These are phyloP conservation scores for Amphicarpaea edgeworthii DNA, from an alignment of 306 rosid species.

Conservation along the genomic window DNA sequence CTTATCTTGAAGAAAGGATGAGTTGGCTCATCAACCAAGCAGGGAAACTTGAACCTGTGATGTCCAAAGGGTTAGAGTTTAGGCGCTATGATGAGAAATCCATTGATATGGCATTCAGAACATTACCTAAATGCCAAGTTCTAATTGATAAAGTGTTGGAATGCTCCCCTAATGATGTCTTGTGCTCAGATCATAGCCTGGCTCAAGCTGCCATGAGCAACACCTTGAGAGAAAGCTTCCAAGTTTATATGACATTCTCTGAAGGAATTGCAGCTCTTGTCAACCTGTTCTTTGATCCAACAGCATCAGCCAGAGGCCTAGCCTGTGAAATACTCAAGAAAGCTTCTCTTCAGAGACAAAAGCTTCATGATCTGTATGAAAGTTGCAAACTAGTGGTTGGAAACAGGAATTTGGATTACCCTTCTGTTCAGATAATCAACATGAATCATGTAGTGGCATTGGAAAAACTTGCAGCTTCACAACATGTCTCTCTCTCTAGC, in stretches of 20 bases:
- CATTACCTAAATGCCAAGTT: slow-evolving; percentile 62
- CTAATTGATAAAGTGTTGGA: slow-evolving; percentile 60
- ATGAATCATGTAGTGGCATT: slow-evolving; percentile 56
- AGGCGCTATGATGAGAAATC: slow-evolving; percentile 62
- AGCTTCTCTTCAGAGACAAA: slow-evolving; percentile 59
- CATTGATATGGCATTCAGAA: slow-evolving; percentile 61
- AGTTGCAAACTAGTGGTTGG: slow-evolving; percentile 56
- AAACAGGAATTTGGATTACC: slow-evolving; percentile 64
- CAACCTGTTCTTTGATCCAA: slow-evolving; percentile 62
- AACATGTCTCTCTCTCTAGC: slow-evolving; percentile 37
- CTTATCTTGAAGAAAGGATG: slow-evolving; percentile 69
- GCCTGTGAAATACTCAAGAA: slow-evolving; percentile 65
- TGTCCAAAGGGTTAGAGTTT: slow-evolving; percentile 59
- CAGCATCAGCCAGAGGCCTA: slow-evolving; percentile 55
- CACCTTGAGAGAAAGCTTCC: slow-evolving; percentile 68
- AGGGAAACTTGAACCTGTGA: slow-evolving; percentile 64
- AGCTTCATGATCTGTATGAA: slow-evolving; percentile 62
- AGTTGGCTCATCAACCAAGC: slow-evolving; percentile 71
- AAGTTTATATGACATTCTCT: slow-evolving; percentile 56
- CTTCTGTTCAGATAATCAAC: slow-evolving; percentile 61
- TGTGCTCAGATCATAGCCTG: slow-evolving; percentile 45
- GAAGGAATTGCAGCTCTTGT: slow-evolving; percentile 65
- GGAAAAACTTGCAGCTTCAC: slow-evolving; percentile 44
- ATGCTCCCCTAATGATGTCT: slow-evolving; percentile 53
- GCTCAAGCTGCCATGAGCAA: slow-evolving; percentile 66